Evolutionary conservation across 208 protist species (phyloP).

Genomic region (Plasmodiophora brassicae): DNA sequence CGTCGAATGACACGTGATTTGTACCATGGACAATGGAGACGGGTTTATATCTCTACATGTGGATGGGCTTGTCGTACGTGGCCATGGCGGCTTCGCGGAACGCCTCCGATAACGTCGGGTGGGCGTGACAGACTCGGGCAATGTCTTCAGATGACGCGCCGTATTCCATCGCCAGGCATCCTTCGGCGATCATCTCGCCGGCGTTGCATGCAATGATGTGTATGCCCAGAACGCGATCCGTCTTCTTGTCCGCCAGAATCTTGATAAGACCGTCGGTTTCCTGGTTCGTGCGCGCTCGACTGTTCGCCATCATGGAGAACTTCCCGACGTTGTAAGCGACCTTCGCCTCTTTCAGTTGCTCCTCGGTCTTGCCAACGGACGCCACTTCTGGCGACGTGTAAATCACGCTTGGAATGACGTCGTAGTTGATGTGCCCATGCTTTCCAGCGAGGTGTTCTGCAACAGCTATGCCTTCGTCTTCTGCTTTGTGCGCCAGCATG

Average conservation of each 20-base stretch:
- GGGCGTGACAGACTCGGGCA: slow-evolving; percentile 94
- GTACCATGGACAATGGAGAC: not conserved
- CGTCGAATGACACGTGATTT: not conserved
- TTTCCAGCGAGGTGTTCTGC: slow-evolving; percentile 84
- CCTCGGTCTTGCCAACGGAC: slow-evolving; percentile 92
- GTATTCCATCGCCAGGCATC: slow-evolving; percentile 88
- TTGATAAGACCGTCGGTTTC: slow-evolving; percentile 55
- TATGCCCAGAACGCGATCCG: slow-evolving; percentile 92
- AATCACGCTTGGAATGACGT: slow-evolving; percentile 93
- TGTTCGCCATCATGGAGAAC: slow-evolving; percentile 96
- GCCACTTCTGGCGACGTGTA: slow-evolving; percentile 98
- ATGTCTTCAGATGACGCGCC: slow-evolving; percentile 92
- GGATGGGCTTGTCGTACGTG: slow-evolving; percentile 88
- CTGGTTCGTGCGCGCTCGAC: slow-evolving; percentile 80
- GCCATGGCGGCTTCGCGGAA: slow-evolving; percentile 96
- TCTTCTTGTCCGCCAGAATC: slow-evolving; percentile 76
- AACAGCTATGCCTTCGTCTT: slow-evolving; percentile 93
- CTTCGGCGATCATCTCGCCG: slow-evolving; percentile 95
- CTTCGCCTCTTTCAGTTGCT: slow-evolving; percentile 83
- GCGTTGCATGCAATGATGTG: slow-evolving; percentile 92
- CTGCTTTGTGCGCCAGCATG: slow-evolving; percentile 99
- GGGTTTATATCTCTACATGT: slow-evolving; percentile 89
- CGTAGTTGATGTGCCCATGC: slow-evolving; percentile 92
- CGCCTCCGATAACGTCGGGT: slow-evolving; percentile 95
- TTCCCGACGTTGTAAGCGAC: slow-evolving; percentile 90